Base-by-base conservation (phyloP, 2,329 filamentous ascomycete species). In the Fusarium albidum region DNA sequence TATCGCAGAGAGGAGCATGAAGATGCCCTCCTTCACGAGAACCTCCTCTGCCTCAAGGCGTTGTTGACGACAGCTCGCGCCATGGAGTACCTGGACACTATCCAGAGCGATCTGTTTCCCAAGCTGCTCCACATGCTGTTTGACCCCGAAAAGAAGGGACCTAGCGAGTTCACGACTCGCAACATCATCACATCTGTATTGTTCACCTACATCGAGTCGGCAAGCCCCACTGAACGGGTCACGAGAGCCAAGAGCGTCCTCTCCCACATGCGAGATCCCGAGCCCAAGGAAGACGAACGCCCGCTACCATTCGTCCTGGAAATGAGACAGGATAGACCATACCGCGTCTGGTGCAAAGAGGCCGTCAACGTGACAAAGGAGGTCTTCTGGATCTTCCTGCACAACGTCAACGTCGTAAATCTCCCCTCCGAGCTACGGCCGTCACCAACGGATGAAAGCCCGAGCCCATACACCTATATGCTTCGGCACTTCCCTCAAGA, bases 311-410 rank as follows among this genome's bases (percentile, higher is more conserved):
- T 98, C 70, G 92, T 98, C 39, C 78, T 94, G 17, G 90, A 93
- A 55, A 98, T 98, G 86, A 89, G 90, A 64, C 87, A 88, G 29
- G 85, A 92, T 42, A 85, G 94, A 1, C 94, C 94, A 1, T 99
- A 97, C 73, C 89, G 92, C 28, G 84, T 96, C 3, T 99, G 94
- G 94, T 92, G 89, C 75, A 95, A 93, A 73, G 95, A 99, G 75
- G 86, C 94, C 14, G 88, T 88, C 54, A 93, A 90, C 66, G 94
- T 98, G 40, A 96, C 93, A 34, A 97, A 97, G 73, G 94, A 99
- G 72, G 94, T 98, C 25, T 99, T 99, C 71, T 99, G 94, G 94
- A 98, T 98, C 70, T 99, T 98, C 77, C 81, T 98, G 47, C 94
- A 98, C 74, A 90, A 96, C 64, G 80, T 96, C 52, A 98, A 98